A percentile compares a stretch with the other conserved stretches of the same genome.
phyloP scores from a whole-genome alignment of 2,329 filamentous ascomycete species.

The Boeremia lycopersici region DNA sequence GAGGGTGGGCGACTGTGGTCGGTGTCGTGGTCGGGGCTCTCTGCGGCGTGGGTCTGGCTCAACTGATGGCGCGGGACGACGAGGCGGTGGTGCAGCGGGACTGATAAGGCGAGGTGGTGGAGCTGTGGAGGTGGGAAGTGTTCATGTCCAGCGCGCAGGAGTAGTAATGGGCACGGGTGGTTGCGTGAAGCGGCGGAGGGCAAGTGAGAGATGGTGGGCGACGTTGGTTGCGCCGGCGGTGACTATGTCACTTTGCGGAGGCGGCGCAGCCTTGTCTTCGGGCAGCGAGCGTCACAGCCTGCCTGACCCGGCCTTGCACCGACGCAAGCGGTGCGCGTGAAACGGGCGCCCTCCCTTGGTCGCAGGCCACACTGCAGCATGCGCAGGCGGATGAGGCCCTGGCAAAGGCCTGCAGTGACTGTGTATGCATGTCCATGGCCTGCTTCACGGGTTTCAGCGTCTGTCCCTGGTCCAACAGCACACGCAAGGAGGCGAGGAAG shows the following conservation, averaged over 20 bases:
- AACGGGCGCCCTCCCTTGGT: background rate
- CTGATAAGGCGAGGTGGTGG: conserved; percentile 27
- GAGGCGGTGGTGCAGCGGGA: conserved; percentile 26
- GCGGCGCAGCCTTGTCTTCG: conserved; percentile 21
- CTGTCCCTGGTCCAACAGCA: too few species aligned
- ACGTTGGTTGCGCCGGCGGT: conserved; percentile 18
- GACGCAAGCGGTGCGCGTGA: conserved; percentile 12
- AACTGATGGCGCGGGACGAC: conserved; percentile 29
- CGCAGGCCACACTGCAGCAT: background rate
- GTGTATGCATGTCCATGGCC: too few species aligned
- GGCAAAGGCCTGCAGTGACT: background rate
- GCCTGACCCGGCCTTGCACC: conserved; percentile 7
- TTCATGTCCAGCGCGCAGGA: conserved; percentile 42
- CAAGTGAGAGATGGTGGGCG: conserved; percentile 16
- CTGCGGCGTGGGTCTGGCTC: conserved; percentile 24
- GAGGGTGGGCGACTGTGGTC: conserved; percentile 25
- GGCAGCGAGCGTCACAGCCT: conserved; percentile 23
- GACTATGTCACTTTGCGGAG: conserved; percentile 33
- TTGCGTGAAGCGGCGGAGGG: conserved; percentile 17
- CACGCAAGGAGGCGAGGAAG: too few species aligned
- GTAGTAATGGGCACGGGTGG: conserved; percentile 33
- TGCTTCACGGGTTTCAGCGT: background rate
- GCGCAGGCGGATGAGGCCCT: background rate
- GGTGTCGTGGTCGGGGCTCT: conserved; percentile 31
- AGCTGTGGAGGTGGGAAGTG: conserved; percentile 34